Evolutionary conservation across 805 yeast genomes (phyloP).

Genomic region (Phaffomyces antillensis): DNA sequence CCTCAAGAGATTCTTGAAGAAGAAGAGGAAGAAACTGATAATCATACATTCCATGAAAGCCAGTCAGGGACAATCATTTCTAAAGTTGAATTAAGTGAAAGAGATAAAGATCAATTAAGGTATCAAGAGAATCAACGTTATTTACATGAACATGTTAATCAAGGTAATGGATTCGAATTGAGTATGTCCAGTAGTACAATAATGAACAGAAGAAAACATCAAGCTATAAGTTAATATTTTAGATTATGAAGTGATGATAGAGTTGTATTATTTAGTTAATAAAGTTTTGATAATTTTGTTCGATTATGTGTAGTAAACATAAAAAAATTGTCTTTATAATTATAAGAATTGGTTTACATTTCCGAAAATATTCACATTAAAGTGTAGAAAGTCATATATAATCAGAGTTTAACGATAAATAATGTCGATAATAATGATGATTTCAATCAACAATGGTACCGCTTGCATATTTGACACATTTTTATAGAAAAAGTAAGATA

Average conservation of each 20-base stretch:
- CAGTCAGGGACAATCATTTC: constrained; percentile 14
- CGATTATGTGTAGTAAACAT: too few relatives aligned
- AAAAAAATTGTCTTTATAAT: too few relatives aligned
- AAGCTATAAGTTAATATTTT: constrained; percentile 9
- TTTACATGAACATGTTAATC: constrained; percentile 3
- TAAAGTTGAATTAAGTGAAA: constrained; percentile 8
- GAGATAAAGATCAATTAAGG: constrained; percentile 5
- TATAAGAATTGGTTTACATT: too few relatives aligned
- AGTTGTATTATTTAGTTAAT: not conserved
- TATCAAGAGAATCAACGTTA: constrained; percentile 10
- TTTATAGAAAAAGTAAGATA: too few relatives aligned
- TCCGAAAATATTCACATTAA: too few relatives aligned
- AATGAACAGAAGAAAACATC: constrained; percentile 32
- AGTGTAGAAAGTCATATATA: too few relatives aligned
- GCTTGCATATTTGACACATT: too few relatives aligned
- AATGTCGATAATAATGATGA: too few relatives aligned
- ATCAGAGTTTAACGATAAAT: too few relatives aligned
- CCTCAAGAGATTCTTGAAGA: constrained; percentile 19
- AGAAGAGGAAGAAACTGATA: constrained; percentile 18
- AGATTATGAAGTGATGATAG: not conserved
- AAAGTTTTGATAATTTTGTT: too few relatives aligned
- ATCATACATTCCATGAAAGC: constrained; percentile 12
- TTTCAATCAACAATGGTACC: too few relatives aligned
- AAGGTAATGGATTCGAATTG: constrained; percentile 27
- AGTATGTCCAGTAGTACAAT: constrained; percentile 32